phyloP scores from a whole-genome alignment of 108 stramenopile genomes.

The Skeletonema tropicum region DNA sequence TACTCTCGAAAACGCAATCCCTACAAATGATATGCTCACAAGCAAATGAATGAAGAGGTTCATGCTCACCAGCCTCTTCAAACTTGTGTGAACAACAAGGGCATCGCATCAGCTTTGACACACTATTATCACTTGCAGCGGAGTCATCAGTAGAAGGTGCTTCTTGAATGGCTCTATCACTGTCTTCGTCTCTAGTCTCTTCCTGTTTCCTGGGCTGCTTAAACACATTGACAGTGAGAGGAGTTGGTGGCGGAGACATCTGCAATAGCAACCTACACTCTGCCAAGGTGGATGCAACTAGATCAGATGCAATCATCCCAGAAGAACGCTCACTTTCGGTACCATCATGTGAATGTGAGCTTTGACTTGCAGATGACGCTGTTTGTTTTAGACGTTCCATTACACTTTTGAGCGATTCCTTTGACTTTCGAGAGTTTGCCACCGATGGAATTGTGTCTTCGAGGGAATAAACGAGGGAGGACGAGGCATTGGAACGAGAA shows the following conservation, averaged over 20 bases:
- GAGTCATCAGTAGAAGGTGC: slow-evolving; percentile 13
- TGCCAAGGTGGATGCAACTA: slow-evolving; percentile 40
- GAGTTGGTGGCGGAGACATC: slow-evolving; percentile 44
- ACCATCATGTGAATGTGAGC: background rate
- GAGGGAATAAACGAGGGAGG: background rate
- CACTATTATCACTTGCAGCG: background rate
- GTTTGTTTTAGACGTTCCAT: background rate
- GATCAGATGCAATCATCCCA: slow-evolving; percentile 13
- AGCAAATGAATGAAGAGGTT: slow-evolving; percentile 31
- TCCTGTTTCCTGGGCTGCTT: background rate
- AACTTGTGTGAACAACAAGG: slow-evolving; percentile 23
- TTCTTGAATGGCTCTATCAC: background rate
- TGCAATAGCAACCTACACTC: slow-evolving; percentile 38
- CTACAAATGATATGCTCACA: slow-evolving; percentile 36
- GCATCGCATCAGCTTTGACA: slow-evolving; percentile 19
- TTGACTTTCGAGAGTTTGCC: background rate
- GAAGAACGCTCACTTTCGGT: background rate
- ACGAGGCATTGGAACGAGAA: background rate
- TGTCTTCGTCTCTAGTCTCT: background rate
- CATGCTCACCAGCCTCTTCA: slow-evolving; percentile 7
- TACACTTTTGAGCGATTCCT: background rate
- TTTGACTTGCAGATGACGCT: background rate
- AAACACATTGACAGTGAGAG: background rate
- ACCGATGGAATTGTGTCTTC: background rate
- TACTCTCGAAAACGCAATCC: slow-evolving; percentile 11